Conservation (phyloP, 1,284 basidiomycete species). For the Violaceomyces palustris region DNA sequence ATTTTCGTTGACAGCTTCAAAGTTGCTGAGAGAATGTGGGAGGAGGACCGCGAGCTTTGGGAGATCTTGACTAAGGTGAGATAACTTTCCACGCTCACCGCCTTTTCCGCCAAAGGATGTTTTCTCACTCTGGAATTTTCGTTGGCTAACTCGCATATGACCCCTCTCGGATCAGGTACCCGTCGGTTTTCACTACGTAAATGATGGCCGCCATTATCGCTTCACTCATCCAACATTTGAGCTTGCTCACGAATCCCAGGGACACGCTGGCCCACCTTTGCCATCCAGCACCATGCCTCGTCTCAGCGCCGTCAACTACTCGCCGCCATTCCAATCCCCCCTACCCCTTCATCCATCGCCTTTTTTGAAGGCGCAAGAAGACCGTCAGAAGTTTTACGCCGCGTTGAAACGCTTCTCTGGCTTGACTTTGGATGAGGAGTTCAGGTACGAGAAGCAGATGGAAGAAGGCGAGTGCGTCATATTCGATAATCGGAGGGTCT, state of each 20-base stretch:
- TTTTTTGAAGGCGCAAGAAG: conserved; percentile 5
- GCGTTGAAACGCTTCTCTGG: conserved; percentile 66
- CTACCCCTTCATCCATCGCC: conserved; percentile 41
- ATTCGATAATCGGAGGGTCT: conserved; percentile 87
- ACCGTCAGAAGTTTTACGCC: conserved; percentile 28
- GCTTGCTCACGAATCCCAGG: conserved; percentile 54
- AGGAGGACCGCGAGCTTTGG: conserved; percentile 60
- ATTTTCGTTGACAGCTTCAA: conserved; percentile 80
- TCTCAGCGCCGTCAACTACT: conserved; percentile 68
- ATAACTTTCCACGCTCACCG: no score
- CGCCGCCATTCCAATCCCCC: conserved; percentile 90
- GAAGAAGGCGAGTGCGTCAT: conserved; percentile 79
- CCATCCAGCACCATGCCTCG: conserved; percentile 35
- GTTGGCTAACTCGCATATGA: neutral
- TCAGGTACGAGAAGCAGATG: conserved; percentile 66
- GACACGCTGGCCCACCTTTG: conserved; percentile 22
- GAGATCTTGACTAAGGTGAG: conserved; percentile 61
- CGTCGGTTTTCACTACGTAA: conserved; percentile 85
- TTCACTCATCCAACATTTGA: conserved; percentile 75
- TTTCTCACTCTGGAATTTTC: neutral
- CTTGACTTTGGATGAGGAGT: conserved; percentile 61
- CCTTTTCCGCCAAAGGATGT: neutral
- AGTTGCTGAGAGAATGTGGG: conserved; percentile 63
- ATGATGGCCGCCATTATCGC: conserved; percentile 80
- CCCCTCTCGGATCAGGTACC: no score